Percentiles rank a stretch among this genome's conserved stretches.
Evolutionary conservation across 202 grass and related monocot species (phyloP).

Genomic region (Schoenoplectus tabernaemontani): DNA sequence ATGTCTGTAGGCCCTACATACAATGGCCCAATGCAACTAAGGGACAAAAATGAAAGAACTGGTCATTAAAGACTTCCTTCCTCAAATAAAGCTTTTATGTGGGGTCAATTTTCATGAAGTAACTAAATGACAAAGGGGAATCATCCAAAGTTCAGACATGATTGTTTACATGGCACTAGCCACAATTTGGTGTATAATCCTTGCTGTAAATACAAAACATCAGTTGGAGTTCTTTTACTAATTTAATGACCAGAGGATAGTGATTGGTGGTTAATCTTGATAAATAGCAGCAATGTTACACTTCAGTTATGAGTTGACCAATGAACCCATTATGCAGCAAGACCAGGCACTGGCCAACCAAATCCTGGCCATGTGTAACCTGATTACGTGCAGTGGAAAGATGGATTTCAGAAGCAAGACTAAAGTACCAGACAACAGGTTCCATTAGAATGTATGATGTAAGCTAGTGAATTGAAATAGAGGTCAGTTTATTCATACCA

Average conservation of each 20-base stretch:
- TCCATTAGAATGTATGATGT: not conserved
- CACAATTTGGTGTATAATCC: not conserved
- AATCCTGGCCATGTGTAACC: not conserved
- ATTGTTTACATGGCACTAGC: not conserved
- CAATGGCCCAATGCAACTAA: not conserved
- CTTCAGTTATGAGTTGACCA: not conserved
- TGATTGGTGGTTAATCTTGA: not conserved
- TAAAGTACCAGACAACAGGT: not conserved
- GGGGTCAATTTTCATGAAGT: not conserved
- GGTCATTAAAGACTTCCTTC: not conserved
- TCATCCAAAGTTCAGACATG: not conserved
- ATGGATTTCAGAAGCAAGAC: not conserved
- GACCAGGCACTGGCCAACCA: not conserved
- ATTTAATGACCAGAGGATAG: not conserved
- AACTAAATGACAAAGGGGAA: not conserved
- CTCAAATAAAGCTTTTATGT: not conserved
- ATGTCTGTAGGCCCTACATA: not conserved
- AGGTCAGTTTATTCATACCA: conserved; percentile 39
- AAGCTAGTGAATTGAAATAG: not conserved
- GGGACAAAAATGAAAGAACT: too few relatives aligned
- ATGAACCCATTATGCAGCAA: not conserved
- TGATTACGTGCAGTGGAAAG: not conserved
- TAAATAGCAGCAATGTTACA: not conserved
- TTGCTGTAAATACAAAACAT: not conserved
- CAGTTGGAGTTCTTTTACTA: not conserved